These are phyloP conservation scores for Aplosporella prunicola DNA, from an alignment of 2,329 filamentous ascomycete genomes.

Conservation along the genomic window DNA sequence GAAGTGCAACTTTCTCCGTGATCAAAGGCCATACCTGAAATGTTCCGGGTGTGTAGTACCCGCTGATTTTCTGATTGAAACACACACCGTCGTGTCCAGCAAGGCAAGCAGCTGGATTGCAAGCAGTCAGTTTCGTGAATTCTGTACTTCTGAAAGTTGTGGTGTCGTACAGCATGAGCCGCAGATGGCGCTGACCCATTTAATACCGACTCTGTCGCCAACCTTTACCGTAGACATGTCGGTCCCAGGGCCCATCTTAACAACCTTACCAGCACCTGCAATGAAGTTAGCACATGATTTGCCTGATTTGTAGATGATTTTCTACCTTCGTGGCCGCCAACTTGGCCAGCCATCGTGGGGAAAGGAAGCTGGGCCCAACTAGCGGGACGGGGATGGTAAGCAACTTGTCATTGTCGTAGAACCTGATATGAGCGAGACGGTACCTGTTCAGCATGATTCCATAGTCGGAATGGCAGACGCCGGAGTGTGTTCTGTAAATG, in stretches of 20 bases:
- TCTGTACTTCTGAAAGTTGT: neutral
- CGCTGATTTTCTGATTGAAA: constrained; percentile 47
- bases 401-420: neutral
- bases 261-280: constrained; percentile 52
- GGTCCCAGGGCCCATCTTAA: constrained; percentile 54
- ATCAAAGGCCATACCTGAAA: constrained; percentile 39
- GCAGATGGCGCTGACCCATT: constrained; percentile 54
- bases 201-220: constrained; percentile 62
- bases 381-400: neutral
- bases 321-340: constrained; percentile 62
- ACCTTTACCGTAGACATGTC: constrained; percentile 49
- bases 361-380: constrained; percentile 47
- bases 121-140: neutral
- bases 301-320: neutral
- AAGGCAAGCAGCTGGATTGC: constrained; percentile 41
- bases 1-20: neutral
- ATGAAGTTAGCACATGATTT: neutral
- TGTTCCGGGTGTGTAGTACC: constrained; percentile 61
- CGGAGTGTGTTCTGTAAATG: constrained; percentile 13
- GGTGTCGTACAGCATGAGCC: constrained; percentile 25
- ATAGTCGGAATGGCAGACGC: constrained; percentile 9
- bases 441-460: constrained; percentile 33
- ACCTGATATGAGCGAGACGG: neutral
- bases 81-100: constrained; percentile 47
- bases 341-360: constrained; percentile 51